Conservation (phyloP, 768 basidiomycete species). For the Lactifluus hygrophoroides region DNA sequence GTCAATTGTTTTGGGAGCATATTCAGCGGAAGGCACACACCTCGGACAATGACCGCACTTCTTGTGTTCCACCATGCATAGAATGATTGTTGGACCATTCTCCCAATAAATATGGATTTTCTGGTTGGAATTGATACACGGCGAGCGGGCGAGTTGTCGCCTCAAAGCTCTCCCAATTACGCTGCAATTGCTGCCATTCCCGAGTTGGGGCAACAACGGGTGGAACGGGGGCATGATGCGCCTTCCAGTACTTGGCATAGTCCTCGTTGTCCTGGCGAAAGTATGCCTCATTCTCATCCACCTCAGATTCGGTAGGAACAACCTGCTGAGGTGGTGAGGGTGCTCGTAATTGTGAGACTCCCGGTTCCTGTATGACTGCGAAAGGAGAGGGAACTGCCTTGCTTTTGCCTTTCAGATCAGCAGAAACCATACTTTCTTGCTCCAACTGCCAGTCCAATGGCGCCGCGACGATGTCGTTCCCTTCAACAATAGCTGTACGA, state of each 20-base stretch:
- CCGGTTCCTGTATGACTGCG: not conserved
- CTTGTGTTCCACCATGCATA: constrained; percentile 25
- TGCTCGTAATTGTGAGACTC: not conserved
- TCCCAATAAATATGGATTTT: constrained; percentile 71
- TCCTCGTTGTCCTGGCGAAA: constrained; percentile 63
- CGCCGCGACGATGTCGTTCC: constrained; percentile 60
- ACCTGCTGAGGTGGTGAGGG: not conserved
- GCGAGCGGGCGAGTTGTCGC: constrained; percentile 48
- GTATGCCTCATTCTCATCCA: constrained; percentile 54
- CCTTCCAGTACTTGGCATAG: constrained; percentile 53
- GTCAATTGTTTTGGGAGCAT: not conserved
- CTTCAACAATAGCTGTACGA: constrained; percentile 67
- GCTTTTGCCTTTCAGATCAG: constrained; percentile 64
- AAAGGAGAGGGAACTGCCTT: constrained; percentile 28
- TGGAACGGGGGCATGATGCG: constrained; percentile 25
- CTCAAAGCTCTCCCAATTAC: constrained; percentile 77
- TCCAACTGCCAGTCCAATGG: constrained; percentile 22
- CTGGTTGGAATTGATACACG: constrained; percentile 62
- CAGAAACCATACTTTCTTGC: constrained; percentile 20
- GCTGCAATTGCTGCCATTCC: constrained; percentile 63
- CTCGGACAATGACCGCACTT: constrained; percentile 28
- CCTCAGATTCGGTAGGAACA: constrained; percentile 4
- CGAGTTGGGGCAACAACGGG: not conserved
- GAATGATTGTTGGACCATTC: constrained; percentile 42
- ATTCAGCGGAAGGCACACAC: constrained; percentile 26